Evolutionary conservation across 75 land plant species (phyloP), one percentile per base, ranked within the genome.

Genomic region (Isoetes taiwanensis): DNA sequence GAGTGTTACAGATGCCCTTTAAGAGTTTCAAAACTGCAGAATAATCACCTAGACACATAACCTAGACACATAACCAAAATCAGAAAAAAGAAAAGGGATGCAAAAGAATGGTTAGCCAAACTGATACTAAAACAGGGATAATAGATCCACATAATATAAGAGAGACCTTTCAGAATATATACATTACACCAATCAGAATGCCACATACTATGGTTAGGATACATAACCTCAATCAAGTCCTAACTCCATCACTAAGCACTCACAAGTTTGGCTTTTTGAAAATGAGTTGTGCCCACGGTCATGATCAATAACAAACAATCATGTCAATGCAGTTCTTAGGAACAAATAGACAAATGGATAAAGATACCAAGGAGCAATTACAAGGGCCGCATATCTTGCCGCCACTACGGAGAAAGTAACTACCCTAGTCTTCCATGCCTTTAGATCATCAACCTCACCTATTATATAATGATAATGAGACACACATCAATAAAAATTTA

Each of bases 221-320:
- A n/a, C n/a, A n/a, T n/a, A n/a, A n/a, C n/a, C n/a, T n/a, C n/a
- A n/a, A n/a, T n/a, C n/a, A n/a, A n/a, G n/a, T n/a, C n/a, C n/a
- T n/a, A n/a, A n/a, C n/a, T n/a, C n/a, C n/a, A n/a, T 54, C 16
- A 60, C 62, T 2, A 60, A n/a, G 25, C 42, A 52, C 11, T 60
- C 29, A 28, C 40, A 52, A 10, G 42, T 52, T 27, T 60, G 54
- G 62, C 35, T 60, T 54, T 60, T 60, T 3, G 62, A 60, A 54
- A 60, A 60, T 12, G 62, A 60, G n/a, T 42, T 60, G 62, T 60
- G 62, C 4, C 56, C 62, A 25, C 62, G 42, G 55, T 60, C 62
- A 25, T 60, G 62, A 9, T 54, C 62, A 23, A 60, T 34, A 21
- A 60, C 62, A 17, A 60, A 60, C 23, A 54, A 9, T 8, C 62